Percentiles rank a stretch among this genome's conserved stretches.
Evolutionary conservation across 1,284 basidiomycete species (phyloP).

Genomic region (Ustilago sp.): DNA sequence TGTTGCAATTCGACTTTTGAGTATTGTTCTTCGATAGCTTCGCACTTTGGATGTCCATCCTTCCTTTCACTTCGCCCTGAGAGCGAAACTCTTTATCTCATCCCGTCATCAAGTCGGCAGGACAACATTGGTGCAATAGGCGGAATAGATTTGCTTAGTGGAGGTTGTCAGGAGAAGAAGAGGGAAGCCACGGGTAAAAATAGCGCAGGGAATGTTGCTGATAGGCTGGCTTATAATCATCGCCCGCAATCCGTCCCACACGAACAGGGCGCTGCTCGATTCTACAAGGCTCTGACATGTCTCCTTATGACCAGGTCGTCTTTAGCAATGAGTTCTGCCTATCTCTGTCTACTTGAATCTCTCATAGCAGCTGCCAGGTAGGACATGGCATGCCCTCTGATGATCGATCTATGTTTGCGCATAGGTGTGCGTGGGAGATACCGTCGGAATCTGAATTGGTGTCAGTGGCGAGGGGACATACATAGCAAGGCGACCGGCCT

Average conservation of each 20-base stretch:
- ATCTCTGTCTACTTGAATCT: no score
- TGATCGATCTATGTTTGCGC: neutral
- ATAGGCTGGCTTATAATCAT: neutral
- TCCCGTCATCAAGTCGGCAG: no score
- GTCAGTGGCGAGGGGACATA: neutral
- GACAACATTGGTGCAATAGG: no score
- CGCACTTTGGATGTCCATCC: neutral
- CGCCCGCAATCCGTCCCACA: neutral
- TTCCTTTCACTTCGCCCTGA: neutral
- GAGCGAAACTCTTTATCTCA: neutral
- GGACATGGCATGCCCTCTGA: no score
- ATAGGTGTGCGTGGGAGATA: neutral
- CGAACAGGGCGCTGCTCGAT: neutral
- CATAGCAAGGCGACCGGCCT: slow-evolving; percentile 11
- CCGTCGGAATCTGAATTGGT: slow-evolving; percentile 1
- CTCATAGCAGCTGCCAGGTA: no score
- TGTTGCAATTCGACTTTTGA: no score
- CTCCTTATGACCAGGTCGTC: neutral
- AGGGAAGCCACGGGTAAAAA: neutral
- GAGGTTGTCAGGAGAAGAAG: neutral
- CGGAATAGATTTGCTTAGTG: no score
- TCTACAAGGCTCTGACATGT: neutral
- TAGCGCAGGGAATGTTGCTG: neutral
- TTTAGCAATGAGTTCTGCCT: neutral
- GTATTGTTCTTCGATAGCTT: no score